phyloP scores from a whole-genome alignment of 495 filamentous ascomycete species.

The Symbiotaphrina buchneri region DNA sequence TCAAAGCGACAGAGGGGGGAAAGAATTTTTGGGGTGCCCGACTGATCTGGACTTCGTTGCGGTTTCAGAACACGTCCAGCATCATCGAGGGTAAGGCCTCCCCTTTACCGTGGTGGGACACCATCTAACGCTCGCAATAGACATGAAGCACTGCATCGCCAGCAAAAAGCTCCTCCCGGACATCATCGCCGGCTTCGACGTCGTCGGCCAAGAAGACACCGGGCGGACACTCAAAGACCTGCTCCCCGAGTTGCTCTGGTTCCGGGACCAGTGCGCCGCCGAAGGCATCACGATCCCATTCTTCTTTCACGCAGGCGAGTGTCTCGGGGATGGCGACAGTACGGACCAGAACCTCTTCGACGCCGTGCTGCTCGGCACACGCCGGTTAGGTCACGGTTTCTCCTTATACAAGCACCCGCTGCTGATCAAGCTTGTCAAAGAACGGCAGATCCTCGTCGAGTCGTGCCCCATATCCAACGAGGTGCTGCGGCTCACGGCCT shows the following conservation, averaged over 20 bases:
- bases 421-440: constrained; percentile 65
- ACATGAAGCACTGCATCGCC: constrained; percentile 68
- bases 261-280: constrained; percentile 59
- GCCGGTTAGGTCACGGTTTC: constrained; percentile 74
- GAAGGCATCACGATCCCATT: constrained; percentile 68
- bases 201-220: constrained; percentile 67
- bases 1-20: constrained; percentile 47
- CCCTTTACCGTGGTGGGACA: background rate
- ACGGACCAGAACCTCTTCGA: constrained; percentile 80
- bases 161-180: constrained; percentile 60
- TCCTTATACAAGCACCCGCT: constrained; percentile 82
- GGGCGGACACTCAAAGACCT: constrained; percentile 56
- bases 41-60: constrained; percentile 68
- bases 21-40: constrained; percentile 62
- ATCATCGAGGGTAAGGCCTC: constrained; percentile 30
- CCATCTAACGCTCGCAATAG: no score
- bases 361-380: constrained; percentile 64
- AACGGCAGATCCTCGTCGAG: constrained; percentile 72
- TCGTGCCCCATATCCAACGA: constrained; percentile 75
- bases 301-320: constrained; percentile 86
- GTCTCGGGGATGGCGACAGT: constrained; percentile 49
- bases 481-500: constrained; percentile 52
- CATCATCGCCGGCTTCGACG: constrained; percentile 62
- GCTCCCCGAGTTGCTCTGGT: constrained; percentile 75
- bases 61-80: constrained; percentile 31